These are phyloP conservation scores for Schizonepeta tenuifolia DNA, from an alignment of 257 asterid genomes.

Conservation along the genomic window DNA sequence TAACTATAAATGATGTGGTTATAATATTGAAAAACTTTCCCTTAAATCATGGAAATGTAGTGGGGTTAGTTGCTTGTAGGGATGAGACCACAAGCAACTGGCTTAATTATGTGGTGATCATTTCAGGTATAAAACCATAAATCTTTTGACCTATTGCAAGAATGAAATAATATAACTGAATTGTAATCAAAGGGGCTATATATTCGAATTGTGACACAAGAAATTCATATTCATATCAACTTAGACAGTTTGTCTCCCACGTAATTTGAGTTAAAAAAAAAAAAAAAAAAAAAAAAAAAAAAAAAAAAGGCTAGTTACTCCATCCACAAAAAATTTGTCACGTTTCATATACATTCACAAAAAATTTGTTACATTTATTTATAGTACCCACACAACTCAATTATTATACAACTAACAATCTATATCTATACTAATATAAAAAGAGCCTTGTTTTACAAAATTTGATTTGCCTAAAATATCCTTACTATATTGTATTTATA, in stretches of 20 bases:
- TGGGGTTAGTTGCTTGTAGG: conserved; percentile 34
- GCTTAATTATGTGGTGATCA: conserved; percentile 26
- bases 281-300: too few species aligned
- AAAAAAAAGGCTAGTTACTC: too few species aligned
- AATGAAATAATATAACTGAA: background rate
- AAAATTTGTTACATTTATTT: too few species aligned
- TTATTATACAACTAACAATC: too few species aligned
- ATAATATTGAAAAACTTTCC: conserved; percentile 5
- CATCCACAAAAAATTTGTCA: too few species aligned
- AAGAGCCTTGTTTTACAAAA: too few species aligned
- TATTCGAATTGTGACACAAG: background rate
- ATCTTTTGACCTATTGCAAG: background rate
- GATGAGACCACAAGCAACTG: conserved; percentile 39
- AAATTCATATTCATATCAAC: background rate
- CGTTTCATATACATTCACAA: too few species aligned
- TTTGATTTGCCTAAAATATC: too few species aligned
- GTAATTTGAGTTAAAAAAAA: background rate
- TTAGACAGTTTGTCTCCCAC: background rate
- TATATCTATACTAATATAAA: too few species aligned
- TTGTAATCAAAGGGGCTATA: background rate
- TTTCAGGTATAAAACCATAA: conserved; percentile 3
- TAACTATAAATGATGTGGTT: background rate
- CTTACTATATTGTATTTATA: too few species aligned
- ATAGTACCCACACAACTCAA: too few species aligned
- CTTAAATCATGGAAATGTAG: conserved; percentile 14